Evolutionary conservation across 371 early-diverging fungal genomes (phyloP).

Genomic region (Circinella minor): DNA sequence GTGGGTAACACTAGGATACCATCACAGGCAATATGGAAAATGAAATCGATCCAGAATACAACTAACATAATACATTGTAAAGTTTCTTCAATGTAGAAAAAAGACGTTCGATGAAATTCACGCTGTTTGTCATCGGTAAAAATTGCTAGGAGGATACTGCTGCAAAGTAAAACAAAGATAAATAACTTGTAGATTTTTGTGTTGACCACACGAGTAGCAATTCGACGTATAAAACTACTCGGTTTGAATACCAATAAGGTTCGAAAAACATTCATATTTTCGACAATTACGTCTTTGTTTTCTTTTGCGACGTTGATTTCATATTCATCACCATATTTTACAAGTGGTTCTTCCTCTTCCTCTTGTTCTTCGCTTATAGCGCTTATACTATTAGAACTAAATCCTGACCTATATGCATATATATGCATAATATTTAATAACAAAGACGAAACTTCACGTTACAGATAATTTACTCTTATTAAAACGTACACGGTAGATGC

Average conservation of each 20-base stretch:
- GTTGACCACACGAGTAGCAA: slow-evolving; percentile 12
- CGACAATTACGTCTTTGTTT: slow-evolving; percentile 37
- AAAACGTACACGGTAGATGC: neutral
- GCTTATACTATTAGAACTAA: slow-evolving; percentile 10
- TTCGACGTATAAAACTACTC: slow-evolving; percentile 17
- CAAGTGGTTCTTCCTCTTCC: slow-evolving; percentile 20
- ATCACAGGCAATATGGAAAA: slow-evolving; percentile 46
- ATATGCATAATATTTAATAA: too few relatives aligned
- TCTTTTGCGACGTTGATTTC: slow-evolving; percentile 39
- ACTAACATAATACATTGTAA: slow-evolving; percentile 36
- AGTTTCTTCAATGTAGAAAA: slow-evolving; percentile 23
- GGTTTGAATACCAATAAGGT: slow-evolving; percentile 27
- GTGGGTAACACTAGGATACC: slow-evolving; percentile 52
- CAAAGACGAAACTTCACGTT: neutral
- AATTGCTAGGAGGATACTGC: slow-evolving; percentile 46
- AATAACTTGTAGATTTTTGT: slow-evolving; percentile 35
- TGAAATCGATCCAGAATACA: slow-evolving; percentile 44
- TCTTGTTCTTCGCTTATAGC: slow-evolving; percentile 9
- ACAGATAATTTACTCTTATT: neutral
- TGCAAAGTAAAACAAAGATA: slow-evolving; percentile 38
- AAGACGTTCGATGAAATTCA: slow-evolving; percentile 2
- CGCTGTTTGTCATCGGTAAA: slow-evolving; percentile 40
- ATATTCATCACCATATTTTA: slow-evolving; percentile 45
- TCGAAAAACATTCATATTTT: slow-evolving; percentile 33
- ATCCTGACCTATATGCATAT: slow-evolving; percentile 11